Base-by-base conservation (phyloP, 1,284 basidiomycete species). In the Cutaneotrichosporon sp. region DNA sequence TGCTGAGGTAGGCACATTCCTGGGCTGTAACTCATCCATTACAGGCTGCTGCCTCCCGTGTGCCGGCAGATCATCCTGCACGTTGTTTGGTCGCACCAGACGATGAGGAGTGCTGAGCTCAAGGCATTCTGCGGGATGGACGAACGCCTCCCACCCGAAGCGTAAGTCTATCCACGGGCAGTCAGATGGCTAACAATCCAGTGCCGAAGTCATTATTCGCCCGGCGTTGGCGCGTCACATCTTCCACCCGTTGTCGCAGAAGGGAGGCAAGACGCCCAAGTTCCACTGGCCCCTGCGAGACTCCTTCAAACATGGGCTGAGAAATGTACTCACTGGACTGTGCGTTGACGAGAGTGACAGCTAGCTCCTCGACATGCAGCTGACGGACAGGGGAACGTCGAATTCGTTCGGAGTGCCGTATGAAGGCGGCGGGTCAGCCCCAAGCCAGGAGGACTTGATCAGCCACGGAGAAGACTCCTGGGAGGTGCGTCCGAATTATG, bases 271-370 rank as follows among this genome's bases (percentile, higher is more conserved):
- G 88, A 26, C 36, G 26, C 38, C 38, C 36, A 56, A 56, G 55
- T 76, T 83, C 63, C 65, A 70, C 88, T 63, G 84, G 84, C 32
- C 83, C 30, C 57, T 94, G 70, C 92, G 90, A 73, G 74, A 87
- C 5, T 87, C 87, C 1, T 92, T 95, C 83, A 92, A 92, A 75
- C 81, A 85, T 6, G 89, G 88, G 64, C 84, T 95, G 70, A 84
- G 91, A 64, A 89, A 91, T 70, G 94, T 93, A n/a, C 82, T 98
- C 52, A 95, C 91, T 0, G 95, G 93, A 74, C 89, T 93, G 93
- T 94, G 78, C 77, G 89, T 53, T 10, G 3, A 9, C 21, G 22
- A 13, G 9, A 7, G 8, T 13, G 18, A 34, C 13, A 34, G 49
- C 13, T 8, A 22, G n/a, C 1, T 22, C 81, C 32, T 40, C 34